phyloP scores from a whole-genome alignment of 805 yeast species.

The Candida vartiovaarae region DNA sequence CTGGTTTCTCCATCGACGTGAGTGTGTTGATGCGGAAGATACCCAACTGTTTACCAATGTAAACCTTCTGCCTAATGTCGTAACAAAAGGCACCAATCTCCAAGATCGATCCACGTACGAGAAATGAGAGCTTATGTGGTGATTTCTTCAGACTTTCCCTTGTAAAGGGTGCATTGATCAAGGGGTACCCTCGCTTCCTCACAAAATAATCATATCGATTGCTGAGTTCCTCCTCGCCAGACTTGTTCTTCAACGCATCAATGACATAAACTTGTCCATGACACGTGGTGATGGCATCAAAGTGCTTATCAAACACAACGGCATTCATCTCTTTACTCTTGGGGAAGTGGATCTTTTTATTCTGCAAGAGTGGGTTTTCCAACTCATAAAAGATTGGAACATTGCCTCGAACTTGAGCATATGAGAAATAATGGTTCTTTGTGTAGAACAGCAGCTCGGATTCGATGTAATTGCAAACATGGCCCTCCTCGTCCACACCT shows the following conservation, averaged over 20 bases:
- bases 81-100: conserved; percentile 82
- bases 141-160: conserved; percentile 30
- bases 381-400: conserved; percentile 96
- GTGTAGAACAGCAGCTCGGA: conserved; percentile 72
- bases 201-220: conserved; percentile 54
- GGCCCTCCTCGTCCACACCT: conserved; percentile 89
- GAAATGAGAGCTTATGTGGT: conserved; percentile 38
- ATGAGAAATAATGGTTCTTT: conserved; percentile 51
- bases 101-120: conserved; percentile 56
- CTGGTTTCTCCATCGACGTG: conserved; percentile 85
- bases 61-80: conserved; percentile 52
- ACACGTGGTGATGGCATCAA: conserved; percentile 57
- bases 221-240: conserved; percentile 66
- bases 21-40: conserved; percentile 84
- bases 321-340: conserved; percentile 80
- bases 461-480: conserved; percentile 86
- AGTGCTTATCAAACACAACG: conserved; percentile 79
- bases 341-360: conserved; percentile 70
- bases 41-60: conserved; percentile 80
- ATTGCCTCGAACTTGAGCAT: conserved; percentile 81
- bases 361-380: conserved; percentile 57
- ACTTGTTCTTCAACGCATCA: conserved; percentile 61
- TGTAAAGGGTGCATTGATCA: conserved; percentile 31
- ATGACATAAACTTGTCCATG: conserved; percentile 84
- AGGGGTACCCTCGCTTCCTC: conserved; percentile 25